Evolutionary conservation across 257 asterid genomes (phyloP), one percentile per base, ranked within the genome.

Genomic region (Plantago elongata): DNA sequence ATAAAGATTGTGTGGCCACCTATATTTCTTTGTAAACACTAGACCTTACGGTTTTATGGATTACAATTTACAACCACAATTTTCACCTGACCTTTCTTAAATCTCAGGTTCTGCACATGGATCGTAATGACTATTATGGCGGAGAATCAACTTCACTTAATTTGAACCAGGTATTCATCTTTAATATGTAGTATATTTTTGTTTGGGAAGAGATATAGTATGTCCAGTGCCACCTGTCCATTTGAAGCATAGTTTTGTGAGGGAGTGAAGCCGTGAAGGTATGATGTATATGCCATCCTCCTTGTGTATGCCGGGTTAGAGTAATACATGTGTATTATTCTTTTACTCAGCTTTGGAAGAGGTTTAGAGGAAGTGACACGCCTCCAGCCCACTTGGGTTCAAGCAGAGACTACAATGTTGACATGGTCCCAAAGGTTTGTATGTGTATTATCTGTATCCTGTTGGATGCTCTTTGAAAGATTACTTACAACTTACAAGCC

Each of bases 391-490:
- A 77, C 54, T 73, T 92, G 84, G 98, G 98, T 57, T 74, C 97
- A 44, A 88, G 95, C 75, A 83, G 95, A 79, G 98, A 92, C 61
- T 92, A 86, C 67, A 92, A 88, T 51, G 98, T 92, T 47, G 98
- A 92, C 83, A 92, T 92, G 98, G 79, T 83, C 54, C 98, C 98
- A 14, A 91, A 91, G 98, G 98, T 91, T 63, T 45, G 27, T 50
- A 44, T 52, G 44, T 49, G 45, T 54, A 34, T 34, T 34, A 34
- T 34, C 1, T 68, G 9, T 63, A 61, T 44, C 47, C 45, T 56
- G 30, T 43, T 59, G 54, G 42, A 60, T 57, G 55, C 62, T 29
- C 57, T 57, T 40, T 51, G 38, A 46, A n/a, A 43, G 13, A 52
- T 48, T 40, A 5, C 13, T 15, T 38, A 57, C 40, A 48, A 5